Base-by-base conservation (phyloP, 1,139 yeast genomes). In the Suhomyces kunorum region DNA sequence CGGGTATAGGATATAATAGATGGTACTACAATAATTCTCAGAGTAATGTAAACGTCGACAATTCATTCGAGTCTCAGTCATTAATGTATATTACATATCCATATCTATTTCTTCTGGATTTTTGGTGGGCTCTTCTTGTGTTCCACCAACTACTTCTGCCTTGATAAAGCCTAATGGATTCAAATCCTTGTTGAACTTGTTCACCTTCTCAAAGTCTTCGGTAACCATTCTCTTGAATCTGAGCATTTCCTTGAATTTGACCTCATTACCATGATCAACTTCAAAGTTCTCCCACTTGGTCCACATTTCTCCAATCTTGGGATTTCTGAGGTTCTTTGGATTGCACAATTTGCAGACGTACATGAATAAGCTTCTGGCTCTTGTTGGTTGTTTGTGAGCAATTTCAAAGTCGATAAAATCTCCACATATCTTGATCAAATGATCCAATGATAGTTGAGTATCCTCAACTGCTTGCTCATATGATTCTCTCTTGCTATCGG, bases 231-330 rank as follows among this genome's bases (percentile, higher is more conserved):
- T 69, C 56, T 82, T 86, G 50, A 73, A 67, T 34, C 83, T 68
- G 16, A 89, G 61, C 90, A 88, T 84, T 12, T 81, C 84, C 51
- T 85, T 88, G 59, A 78, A 88, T 0, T 86, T 78, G 2, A 70
- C 72, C 53, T 86, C 95, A 46, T 76, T 68, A 2, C 97, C 97
- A 56, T 78, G 54, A 14, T 76, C 69, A 28, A 87, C 58, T 55
- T 89, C 97, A 59, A 88, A 87, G 9, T 67, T 60, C 43, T 82
- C 84, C 95, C 96, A 89, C 30, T 63, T 61, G 1, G 62, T 60
- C 90, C 90, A 84, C 8, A 76, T 58, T 5, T 58, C 59, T 48
- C 59, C 54, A 17, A 42, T 50, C 5, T 25, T 15, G 3, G 8
- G 11, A 33, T 46, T 61, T 5, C 45, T 46, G 9, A 41, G 38